phyloP scores from a whole-genome alignment of 2,329 filamentous ascomycete species.

The Berkeleyomyces rouxiae region DNA sequence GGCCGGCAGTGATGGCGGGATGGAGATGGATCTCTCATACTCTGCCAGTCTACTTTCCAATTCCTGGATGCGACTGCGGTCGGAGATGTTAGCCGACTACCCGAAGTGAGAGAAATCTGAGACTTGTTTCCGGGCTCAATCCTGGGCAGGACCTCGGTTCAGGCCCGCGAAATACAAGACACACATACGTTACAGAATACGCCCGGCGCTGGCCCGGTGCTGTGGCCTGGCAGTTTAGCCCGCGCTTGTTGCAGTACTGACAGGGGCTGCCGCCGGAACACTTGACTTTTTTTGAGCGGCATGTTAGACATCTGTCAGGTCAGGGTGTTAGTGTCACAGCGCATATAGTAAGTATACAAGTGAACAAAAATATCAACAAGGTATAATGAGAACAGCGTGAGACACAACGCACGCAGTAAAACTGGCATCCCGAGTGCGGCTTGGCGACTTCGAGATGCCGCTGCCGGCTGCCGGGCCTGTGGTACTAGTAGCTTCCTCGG shows the following conservation, averaged over 20 bases:
- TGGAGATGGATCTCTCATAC: slow-evolving; percentile 12
- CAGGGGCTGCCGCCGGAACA: slow-evolving; percentile 12
- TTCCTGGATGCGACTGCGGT: slow-evolving; percentile 14
- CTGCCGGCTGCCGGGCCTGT: slow-evolving; percentile 9
- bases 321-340: background rate
- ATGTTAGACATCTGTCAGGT: slow-evolving; percentile 13
- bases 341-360: background rate
- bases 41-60: slow-evolving; percentile 14
- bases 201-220: slow-evolving; percentile 9
- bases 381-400: slow-evolving; percentile 19
- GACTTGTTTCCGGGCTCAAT: too few relatives aligned
- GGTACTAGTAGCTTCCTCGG: background rate
- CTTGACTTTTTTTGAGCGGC: slow-evolving; percentile 13
- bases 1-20: background rate
- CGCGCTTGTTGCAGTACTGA: slow-evolving; percentile 12
- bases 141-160: too few relatives aligned
- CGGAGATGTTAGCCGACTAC: background rate
- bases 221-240: slow-evolving; percentile 10
- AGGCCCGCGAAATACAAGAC: background rate
- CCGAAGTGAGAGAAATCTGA: too few relatives aligned
- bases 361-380: background rate
- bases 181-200: slow-evolving; percentile 14
- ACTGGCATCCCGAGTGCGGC: slow-evolving; percentile 30
- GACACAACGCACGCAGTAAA: slow-evolving; percentile 32
- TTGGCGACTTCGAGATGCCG: slow-evolving; percentile 26